Evolutionary conservation across 2,329 filamentous ascomycete genomes (phyloP).

Genomic region (Sarocladiaceae sp.): DNA sequence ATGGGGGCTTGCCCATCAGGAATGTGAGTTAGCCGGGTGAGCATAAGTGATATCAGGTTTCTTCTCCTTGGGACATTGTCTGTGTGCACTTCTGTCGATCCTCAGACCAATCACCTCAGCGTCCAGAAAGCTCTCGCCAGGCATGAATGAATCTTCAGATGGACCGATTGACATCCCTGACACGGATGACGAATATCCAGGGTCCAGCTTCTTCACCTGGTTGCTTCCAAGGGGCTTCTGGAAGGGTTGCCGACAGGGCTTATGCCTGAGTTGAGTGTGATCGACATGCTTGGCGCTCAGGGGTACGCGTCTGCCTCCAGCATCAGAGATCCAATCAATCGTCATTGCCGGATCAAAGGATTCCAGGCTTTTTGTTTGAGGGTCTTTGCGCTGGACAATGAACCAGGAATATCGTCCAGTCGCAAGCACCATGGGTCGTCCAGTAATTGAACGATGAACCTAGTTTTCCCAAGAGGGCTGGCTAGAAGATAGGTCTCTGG

Average conservation of each 20-base stretch:
- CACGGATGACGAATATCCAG: background rate
- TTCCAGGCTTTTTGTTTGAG: background rate
- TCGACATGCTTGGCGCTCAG: conserved; percentile 8
- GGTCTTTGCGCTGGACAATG: too few relatives aligned
- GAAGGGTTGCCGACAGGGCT: background rate
- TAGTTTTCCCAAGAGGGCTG: too few relatives aligned
- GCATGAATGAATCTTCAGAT: background rate
- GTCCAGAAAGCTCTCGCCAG: background rate
- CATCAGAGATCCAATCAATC: too few relatives aligned
- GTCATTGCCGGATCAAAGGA: background rate
- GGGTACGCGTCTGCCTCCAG: conserved; percentile 1
- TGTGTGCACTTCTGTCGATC: background rate
- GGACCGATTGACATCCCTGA: background rate
- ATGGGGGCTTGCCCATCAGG: too few relatives aligned
- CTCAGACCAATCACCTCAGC: background rate
- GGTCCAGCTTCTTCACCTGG: background rate
- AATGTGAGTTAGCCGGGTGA: too few relatives aligned
- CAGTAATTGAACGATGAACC: too few relatives aligned
- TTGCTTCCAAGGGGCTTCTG: conserved; percentile 5
- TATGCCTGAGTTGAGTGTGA: conserved; percentile 7
- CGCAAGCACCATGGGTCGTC: too few relatives aligned
- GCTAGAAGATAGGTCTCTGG: too few relatives aligned
- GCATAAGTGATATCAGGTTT: too few relatives aligned
- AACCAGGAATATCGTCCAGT: too few relatives aligned
- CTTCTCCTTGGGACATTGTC: too few relatives aligned